phyloP scores from a whole-genome alignment of 768 basidiomycete species.

The Kondoa subrosea region DNA sequence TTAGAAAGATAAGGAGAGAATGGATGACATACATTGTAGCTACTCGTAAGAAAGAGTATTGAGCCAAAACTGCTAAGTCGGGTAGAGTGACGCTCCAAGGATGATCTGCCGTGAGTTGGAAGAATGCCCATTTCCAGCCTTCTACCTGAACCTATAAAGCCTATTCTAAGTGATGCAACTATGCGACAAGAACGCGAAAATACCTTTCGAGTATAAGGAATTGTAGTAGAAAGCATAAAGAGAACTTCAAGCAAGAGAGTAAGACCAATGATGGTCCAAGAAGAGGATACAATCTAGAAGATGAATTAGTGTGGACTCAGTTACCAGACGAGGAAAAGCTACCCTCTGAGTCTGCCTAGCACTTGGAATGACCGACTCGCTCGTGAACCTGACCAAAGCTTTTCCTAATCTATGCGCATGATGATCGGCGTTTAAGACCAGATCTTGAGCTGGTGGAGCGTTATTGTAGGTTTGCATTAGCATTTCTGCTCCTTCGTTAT shows the following conservation, averaged over 20 bases:
- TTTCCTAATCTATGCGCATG: conserved; percentile 2
- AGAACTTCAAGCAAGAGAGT: conserved; percentile 1
- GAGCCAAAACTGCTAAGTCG: conserved; percentile 4
- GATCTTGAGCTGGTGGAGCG: background rate
- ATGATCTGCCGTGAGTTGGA: background rate
- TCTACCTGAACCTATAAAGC: background rate
- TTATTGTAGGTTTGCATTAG: background rate
- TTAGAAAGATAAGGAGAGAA: background rate
- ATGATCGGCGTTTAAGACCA: background rate
- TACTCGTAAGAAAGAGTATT: conserved; percentile 2
- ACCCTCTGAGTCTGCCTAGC: background rate
- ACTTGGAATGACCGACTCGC: background rate
- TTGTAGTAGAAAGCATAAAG: background rate
- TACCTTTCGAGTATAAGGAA: conserved; percentile 4
- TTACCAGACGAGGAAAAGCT: background rate
- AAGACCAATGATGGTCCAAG: conserved; percentile 3
- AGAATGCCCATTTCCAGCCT: conserved; percentile 5
- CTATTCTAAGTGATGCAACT: background rate
- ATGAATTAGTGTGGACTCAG: too few species aligned
- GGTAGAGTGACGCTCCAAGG: conserved; percentile 8
- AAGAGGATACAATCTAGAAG: background rate
- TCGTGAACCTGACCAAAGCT: background rate
- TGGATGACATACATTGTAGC: background rate
- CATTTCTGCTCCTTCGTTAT: background rate
- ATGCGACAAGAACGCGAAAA: background rate